Evolutionary conservation across 139 green algal species (phyloP).

Genomic region (Volvox reticuliferus): DNA sequence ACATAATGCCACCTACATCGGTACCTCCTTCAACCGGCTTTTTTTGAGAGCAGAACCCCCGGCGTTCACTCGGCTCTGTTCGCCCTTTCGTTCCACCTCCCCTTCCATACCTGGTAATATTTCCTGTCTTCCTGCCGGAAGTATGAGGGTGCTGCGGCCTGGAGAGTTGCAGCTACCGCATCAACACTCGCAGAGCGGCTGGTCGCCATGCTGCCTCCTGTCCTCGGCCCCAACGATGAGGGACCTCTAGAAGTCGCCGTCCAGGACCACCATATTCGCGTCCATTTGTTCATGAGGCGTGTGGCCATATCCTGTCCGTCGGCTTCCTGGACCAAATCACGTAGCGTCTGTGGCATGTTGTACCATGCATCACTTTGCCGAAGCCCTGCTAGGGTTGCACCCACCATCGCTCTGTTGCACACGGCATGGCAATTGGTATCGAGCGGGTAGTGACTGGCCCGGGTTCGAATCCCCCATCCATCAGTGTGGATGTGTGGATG

Average conservation of each 20-base stretch:
- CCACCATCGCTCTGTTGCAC: too few relatives aligned
- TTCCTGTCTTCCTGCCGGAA: conserved; percentile 85
- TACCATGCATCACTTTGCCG: too few relatives aligned
- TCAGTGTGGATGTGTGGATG: too few relatives aligned
- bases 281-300: conserved; percentile 80
- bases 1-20: too few relatives aligned
- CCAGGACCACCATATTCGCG: neutral
- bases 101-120: conserved; percentile 76
- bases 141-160: conserved; percentile 75
- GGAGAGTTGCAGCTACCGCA: conserved; percentile 74
- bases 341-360: conserved; percentile 60
- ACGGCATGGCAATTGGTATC: too few relatives aligned
- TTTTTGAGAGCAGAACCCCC: too few relatives aligned
- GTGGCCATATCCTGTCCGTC: conserved; percentile 72
- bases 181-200: conserved; percentile 59
- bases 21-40: too few relatives aligned
- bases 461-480: too few relatives aligned
- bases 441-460: too few relatives aligned
- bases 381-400: too few relatives aligned
- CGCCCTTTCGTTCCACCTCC: too few relatives aligned
- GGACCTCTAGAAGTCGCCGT: neutral
- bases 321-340: conserved; percentile 73
- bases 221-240: neutral
- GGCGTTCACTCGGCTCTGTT: too few relatives aligned
- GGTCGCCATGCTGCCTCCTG: conserved; percentile 35